A percentile compares a stretch with the other conserved stretches of the same genome.
Conservation (phyloP, 2,329 filamentous ascomycete species). For the Eurotiales sp. region DNA sequence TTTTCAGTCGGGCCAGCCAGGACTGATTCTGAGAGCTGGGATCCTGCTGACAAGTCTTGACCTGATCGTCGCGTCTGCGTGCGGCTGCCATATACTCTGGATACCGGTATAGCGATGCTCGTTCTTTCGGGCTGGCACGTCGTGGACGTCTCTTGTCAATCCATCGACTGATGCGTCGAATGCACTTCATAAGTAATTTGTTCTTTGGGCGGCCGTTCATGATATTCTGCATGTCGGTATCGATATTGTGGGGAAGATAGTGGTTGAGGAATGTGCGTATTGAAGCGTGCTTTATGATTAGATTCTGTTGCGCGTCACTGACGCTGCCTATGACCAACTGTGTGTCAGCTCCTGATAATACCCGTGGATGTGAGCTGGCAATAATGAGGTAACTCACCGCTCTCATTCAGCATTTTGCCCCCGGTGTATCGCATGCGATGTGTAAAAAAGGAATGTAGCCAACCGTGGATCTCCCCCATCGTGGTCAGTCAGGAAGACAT, state of each 20-base stretch:
- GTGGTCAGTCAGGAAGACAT: too few relatives aligned
- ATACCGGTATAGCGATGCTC: conserved; percentile 19
- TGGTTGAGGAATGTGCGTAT: conserved; percentile 20
- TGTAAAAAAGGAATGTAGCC: not conserved
- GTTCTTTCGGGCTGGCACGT: conserved; percentile 21
- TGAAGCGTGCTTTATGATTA: conserved; percentile 26
- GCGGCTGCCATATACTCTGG: conserved; percentile 17
- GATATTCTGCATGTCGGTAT: conserved; percentile 18
- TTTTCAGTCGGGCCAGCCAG: not conserved
- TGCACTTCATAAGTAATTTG: conserved; percentile 21
- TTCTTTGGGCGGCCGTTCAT: conserved; percentile 20
- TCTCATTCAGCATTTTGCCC: conserved; percentile 3
- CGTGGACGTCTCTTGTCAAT: conserved; percentile 21
- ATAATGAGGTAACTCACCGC: not conserved
- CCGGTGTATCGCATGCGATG: conserved; percentile 1
- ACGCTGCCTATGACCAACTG: conserved; percentile 13
- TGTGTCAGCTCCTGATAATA: too few relatives aligned
- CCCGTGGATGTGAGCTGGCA: not conserved
- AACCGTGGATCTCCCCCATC: conserved; percentile 1
- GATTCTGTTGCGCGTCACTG: conserved; percentile 28
- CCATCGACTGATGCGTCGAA: conserved; percentile 21
- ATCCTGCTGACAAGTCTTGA: not conserved
- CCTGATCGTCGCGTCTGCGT: conserved; percentile 7
- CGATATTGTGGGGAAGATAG: conserved; percentile 18
- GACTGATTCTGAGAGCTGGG: too few relatives aligned